Evolutionary conservation across 164 flowering plant species (phyloP).

Genomic region (Liquidambar formosana): DNA sequence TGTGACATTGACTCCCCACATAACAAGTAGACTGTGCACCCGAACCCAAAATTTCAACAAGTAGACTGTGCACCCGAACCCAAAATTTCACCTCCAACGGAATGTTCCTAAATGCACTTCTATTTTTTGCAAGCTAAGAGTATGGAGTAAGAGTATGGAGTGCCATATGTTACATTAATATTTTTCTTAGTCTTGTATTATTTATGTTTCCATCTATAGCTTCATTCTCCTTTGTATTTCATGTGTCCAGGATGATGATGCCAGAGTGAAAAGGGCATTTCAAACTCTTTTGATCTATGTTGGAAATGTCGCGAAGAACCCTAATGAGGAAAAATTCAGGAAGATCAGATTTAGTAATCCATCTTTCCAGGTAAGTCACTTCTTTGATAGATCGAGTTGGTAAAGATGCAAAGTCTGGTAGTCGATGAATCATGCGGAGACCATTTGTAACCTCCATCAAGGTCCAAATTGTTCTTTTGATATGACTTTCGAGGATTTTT

Average conservation of each 20-base stretch:
- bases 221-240: background rate
- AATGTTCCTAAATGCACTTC: background rate
- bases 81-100: background rate
- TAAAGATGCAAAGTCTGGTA: background rate
- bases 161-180: background rate
- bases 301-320: constrained; percentile 46
- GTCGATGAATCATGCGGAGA: background rate
- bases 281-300: constrained; percentile 50
- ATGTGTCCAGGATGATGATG: constrained; percentile 39
- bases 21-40: background rate
- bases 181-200: background rate
- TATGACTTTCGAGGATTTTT: too few species aligned
- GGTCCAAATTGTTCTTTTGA: too few species aligned
- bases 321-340: constrained; percentile 51
- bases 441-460: background rate
- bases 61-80: background rate
- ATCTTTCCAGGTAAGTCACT: constrained; percentile 52
- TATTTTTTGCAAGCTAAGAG: background rate
- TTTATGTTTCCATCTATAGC: background rate
- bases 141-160: background rate
- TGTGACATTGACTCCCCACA: background rate
- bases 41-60: background rate
- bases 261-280: constrained; percentile 44
- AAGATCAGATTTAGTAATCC: constrained; percentile 71
- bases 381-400: constrained; percentile 5